Base-by-base conservation (phyloP, 768 basidiomycete genomes). In the Heimioporus sp. region DNA sequence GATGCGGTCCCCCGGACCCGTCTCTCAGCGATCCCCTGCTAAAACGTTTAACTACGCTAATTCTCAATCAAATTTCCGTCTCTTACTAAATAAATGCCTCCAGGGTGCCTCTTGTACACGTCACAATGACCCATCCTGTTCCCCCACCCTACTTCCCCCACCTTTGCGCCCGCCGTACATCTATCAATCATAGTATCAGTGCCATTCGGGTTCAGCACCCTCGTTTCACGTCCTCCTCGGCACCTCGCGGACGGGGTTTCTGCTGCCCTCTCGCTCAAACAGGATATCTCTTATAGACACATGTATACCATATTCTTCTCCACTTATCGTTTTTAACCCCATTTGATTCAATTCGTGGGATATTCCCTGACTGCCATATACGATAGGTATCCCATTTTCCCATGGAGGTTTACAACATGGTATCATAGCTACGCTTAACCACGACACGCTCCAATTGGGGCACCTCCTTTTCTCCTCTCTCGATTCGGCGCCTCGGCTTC, bases 21-120 rank as follows among this genome's bases (percentile, higher is more conserved):
- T 55, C 46, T 35, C 24, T 38, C 32, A 65, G 53, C 51, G 55
- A 63, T 57, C 57, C 28, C 38, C 50, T 65, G 60, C 47, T 46
- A 58, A 67, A 66, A 67, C 58, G 67, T 57, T 52, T 67, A 65
- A 67, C 60, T 53, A 69, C 52, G 56, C 50, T 69, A 67, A 69
- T 63, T 67, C 50, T 20, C 54, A 62, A 65, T 66, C 59, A 54
- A 55, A 52, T 62, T 36, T 56, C 57, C 52, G 55, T 51, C 37
- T 59, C 52, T 57, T 59, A 64, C 65, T 39, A 53, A 59, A 52
- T 41, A 42, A 43, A 35, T 39, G 41, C 35, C 20, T 16, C 35
- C 43, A 38, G 34, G 7, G 10, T 30, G 30, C 43, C 24, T 39
- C 37, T 17, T 52, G 48, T 52, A 58, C 56, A 64, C 62, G 59